Evolutionary conservation across 2,329 filamentous ascomycete species (phyloP), one percentile per base, ranked within the genome.

Genomic region (Neopestalotiopsis sp.): DNA sequence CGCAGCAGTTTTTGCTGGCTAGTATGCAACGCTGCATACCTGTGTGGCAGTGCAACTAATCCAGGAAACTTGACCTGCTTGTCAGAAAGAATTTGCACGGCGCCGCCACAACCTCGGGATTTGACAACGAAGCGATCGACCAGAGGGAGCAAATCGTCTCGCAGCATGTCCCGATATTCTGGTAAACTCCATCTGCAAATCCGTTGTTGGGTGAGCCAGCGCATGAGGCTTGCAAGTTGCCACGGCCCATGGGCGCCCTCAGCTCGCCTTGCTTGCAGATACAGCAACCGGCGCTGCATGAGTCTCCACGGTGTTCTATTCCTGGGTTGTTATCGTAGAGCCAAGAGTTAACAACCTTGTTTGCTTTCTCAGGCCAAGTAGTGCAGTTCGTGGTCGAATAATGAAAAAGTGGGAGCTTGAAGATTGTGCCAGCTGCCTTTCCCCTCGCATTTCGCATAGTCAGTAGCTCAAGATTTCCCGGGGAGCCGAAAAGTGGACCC

Each of bases 201-300:
- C 67, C 69, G 59, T 40, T 61, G 58, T 65, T 30, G 28, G 34
- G 45, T 5, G 45, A 52, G n/a, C 12, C 59, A 34, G 59, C 30
- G 32, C 32, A 28, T 30, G 20, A 62, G 59, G 32, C 17, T 62
- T 62, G 59, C 59, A 7, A 38, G 24, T 28, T 28, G 24, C 72
- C 72, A 67, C 72, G 64, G 64, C 66, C 67, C 69, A 74, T 75
- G 75, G 76, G 75, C 20, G 34, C 34, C 42, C 69, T 78, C 76
- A 78, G 77, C 77, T 78, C 70, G 69, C 69, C 67, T 71, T 71
- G 73, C 61, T 67, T 59, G 69, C 71, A 69, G 67, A 30, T 66
- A 34, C 69, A 63, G 63, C 68, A 60, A 67, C 66, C 66, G 70
- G 58, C 71, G 67, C 65, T 70, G 65, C 65, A 66, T 61, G 58